Evolutionary conservation across 2,329 filamentous ascomycete species (phyloP).

Genomic region (Diplodia corticola): DNA sequence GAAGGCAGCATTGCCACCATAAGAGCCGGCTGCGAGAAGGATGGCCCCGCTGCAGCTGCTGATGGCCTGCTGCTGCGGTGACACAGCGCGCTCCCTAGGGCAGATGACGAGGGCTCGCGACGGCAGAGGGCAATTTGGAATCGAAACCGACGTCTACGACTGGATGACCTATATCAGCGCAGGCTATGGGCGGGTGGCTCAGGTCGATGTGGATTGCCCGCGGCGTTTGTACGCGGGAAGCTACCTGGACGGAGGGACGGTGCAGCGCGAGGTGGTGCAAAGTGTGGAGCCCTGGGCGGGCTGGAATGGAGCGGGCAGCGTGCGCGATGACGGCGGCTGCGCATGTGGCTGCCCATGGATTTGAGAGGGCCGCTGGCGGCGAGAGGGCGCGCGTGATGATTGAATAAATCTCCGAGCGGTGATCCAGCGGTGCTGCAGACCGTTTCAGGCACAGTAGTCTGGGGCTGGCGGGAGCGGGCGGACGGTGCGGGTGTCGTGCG

Average conservation of each 20-base stretch:
- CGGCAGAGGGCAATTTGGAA: constrained; percentile 10
- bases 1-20: background rate
- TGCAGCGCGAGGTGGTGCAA: constrained; percentile 11
- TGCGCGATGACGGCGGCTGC: constrained; percentile 6
- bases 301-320: constrained; percentile 2
- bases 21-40: background rate
- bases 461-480: background rate
- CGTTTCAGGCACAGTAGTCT: constrained; percentile 15
- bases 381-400: background rate
- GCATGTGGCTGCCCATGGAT: constrained; percentile 12
- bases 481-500: background rate
- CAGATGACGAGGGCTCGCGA: constrained; percentile 2
- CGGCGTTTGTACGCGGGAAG: constrained; percentile 11
- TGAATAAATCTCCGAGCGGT: constrained; percentile 2
- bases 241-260: constrained; percentile 7
- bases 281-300: constrained; percentile 1
- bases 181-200: constrained; percentile 9
- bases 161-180: constrained; percentile 18
- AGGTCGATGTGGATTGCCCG: background rate
- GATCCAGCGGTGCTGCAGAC: background rate
- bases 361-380: background rate
- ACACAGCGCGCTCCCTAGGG: background rate
- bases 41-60: background rate
- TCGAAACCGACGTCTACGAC: constrained; percentile 1
- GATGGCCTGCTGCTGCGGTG: background rate